Evolutionary conservation across 2,329 filamentous ascomycete species (phyloP), one percentile per base, ranked within the genome.

Genomic region (Dryadomyces quercivorus): DNA sequence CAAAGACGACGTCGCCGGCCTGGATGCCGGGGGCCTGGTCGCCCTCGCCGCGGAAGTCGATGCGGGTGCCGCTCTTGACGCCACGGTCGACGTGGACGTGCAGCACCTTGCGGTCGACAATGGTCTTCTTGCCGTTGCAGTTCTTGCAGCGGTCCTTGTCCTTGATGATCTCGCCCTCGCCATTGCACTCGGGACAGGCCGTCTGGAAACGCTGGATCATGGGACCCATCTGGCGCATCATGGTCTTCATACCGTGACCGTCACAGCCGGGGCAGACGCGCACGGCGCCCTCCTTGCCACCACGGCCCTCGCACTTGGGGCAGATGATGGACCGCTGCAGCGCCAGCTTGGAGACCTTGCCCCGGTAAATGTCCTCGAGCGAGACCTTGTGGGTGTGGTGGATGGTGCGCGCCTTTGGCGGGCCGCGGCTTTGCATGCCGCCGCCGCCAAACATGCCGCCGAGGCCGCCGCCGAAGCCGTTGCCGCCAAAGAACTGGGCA

Each of bases 141-240:
- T 82, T 80, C 83, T 96, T 97, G 86, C 93, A 98, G 65, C 89
- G 86, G 70, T 98, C 93, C 77, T 94, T 94, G 62, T 97, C 92
- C 67, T 88, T 89, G 70, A 98, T 92, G 61, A 86, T 90, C 76
- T 98, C 93, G 58, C 93, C 92, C 72, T 98, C 93, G 59, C 94
- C 94, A 63, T 93, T 92, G 70, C 93, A 98, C 74, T 98, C 94
- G 31, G 91, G 88, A 80, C 93, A 98, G 64, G 96, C 91, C 34
- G 92, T 97, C 78, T 98, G 93, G 83, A 98, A 98, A 56, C 93
- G 88, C 75, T 98, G 94, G 63, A 98, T 97, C 93, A 98, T 98
- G 57, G 93, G 93, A 52, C 93, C 93, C 91, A 98, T 97, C 74
- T 98, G 93, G 68, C 94, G 87, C 93, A 98, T 96, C 92, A 98